phyloP scores from a whole-genome alignment of 208 protist species.

The Trypanosoma lewisi region DNA sequence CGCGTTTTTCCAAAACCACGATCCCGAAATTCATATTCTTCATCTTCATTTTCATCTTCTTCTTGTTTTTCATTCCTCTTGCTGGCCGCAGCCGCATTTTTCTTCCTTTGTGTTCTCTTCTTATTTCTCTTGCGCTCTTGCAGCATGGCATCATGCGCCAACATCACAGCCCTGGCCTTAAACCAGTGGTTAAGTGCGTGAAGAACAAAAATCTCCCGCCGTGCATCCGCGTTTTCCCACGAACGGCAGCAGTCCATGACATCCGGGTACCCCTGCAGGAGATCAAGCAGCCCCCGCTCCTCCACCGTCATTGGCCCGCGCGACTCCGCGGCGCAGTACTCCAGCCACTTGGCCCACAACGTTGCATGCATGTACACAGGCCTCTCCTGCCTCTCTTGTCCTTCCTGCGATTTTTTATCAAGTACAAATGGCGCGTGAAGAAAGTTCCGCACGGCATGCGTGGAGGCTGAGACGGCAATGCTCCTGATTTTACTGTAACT shows the following conservation, averaged over 20 bases:
- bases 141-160: constrained; percentile 75
- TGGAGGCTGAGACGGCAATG: constrained; percentile 51
- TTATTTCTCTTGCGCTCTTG: constrained; percentile 15
- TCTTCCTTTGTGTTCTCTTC: constrained; percentile 18
- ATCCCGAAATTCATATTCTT: constrained; percentile 85
- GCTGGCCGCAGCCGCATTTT: not conserved
- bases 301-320: constrained; percentile 47
- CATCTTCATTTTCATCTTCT: constrained; percentile 24
- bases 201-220: constrained; percentile 65
- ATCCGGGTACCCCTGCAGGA: constrained; percentile 78
- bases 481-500: constrained; percentile 3
- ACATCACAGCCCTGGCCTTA: constrained; percentile 70
- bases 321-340: constrained; percentile 34
- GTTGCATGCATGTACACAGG: constrained; percentile 63
- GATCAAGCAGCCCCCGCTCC: constrained; percentile 71
- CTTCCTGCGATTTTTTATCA: not conserved
- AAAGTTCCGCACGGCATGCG: constrained; percentile 37
- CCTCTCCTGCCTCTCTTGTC: constrained; percentile 3
- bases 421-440: constrained; percentile 60
- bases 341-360: constrained; percentile 72
- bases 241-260: constrained; percentile 67
- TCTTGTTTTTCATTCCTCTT: constrained; percentile 18
- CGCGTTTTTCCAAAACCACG: constrained; percentile 94
- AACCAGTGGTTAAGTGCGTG: constrained; percentile 89
- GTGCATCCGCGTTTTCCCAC: constrained; percentile 71